Percentiles rank a stretch among this genome's conserved stretches.
Conservation (phyloP, 2,329 filamentous ascomycete genomes). For the Podosphaera xanthii region DNA sequence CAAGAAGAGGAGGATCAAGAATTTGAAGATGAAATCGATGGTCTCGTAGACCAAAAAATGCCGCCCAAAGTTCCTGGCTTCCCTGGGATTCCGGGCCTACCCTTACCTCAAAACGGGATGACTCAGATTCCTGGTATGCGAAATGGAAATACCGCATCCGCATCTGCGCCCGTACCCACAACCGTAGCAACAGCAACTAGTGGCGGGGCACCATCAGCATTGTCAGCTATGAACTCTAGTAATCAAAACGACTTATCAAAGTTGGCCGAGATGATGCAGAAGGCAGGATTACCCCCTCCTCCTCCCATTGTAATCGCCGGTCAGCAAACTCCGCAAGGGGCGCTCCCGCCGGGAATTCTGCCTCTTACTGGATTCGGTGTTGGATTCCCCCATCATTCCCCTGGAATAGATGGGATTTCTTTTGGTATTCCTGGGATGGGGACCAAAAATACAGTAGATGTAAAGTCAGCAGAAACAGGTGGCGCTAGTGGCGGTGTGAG, state of each 20-base stretch:
- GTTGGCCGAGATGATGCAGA: conserved; percentile 41
- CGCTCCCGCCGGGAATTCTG: conserved; percentile 25
- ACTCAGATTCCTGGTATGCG: conserved; percentile 27
- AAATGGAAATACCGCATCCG: conserved; percentile 18
- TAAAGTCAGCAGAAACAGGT: conserved; percentile 11
- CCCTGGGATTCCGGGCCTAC: conserved; percentile 26
- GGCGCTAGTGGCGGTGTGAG: conserved; percentile 23
- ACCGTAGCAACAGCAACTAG: conserved; percentile 15
- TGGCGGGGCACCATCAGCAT: conserved; percentile 21
- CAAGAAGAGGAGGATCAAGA: conserved; percentile 90
- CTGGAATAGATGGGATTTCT: conserved; percentile 20
- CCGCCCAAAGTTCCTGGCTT: conserved; percentile 37
- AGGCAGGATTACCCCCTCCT: conserved; percentile 38
- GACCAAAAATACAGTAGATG: neutral
- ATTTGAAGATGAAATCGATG: conserved; percentile 78
- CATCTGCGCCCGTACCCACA: conserved; percentile 17
- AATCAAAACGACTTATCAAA: conserved; percentile 38
- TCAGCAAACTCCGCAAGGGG: conserved; percentile 20
- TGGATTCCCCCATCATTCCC: conserved; percentile 16
- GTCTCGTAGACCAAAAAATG: conserved; percentile 76
- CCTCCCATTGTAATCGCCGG: conserved; percentile 19
- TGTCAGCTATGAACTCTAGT: conserved; percentile 32
- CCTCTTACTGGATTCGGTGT: conserved; percentile 17
- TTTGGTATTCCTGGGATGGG: conserved; percentile 15
- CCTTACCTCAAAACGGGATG: conserved; percentile 16